Evolutionary conservation across 768 basidiomycete species (phyloP).

Genomic region (Hydnomerulius pinastri): DNA sequence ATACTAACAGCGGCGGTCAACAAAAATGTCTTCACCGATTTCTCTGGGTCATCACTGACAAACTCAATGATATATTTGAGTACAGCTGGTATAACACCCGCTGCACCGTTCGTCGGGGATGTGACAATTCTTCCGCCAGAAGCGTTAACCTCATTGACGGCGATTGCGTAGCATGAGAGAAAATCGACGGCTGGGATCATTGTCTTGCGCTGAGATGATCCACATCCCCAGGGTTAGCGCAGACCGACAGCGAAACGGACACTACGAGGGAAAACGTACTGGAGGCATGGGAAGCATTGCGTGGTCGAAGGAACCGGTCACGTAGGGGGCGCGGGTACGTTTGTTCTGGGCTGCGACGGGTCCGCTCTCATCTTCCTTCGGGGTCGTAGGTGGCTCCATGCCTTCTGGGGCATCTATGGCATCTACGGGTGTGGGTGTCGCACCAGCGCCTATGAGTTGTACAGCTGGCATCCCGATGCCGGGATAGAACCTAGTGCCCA

Average conservation of each 20-base stretch:
- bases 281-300: slow-evolving; percentile 80
- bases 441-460: slow-evolving; percentile 37
- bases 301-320: slow-evolving; percentile 81
- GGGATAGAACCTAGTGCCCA: slow-evolving; percentile 49
- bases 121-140: slow-evolving; percentile 93
- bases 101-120: slow-evolving; percentile 91
- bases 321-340: slow-evolving; percentile 38
- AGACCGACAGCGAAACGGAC: too few species aligned
- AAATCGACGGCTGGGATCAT: slow-evolving; percentile 94
- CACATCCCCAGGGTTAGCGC: too few species aligned
- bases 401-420: slow-evolving; percentile 27
- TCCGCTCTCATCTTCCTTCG: slow-evolving; percentile 5
- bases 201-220: slow-evolving; percentile 81
- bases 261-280: too few species aligned
- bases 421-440: slow-evolving; percentile 14
- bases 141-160: slow-evolving; percentile 95
- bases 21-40: slow-evolving; percentile 85
- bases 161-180: slow-evolving; percentile 90
- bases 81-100: slow-evolving; percentile 91
- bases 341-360: slow-evolving; percentile 1
- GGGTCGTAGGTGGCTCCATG: neutral
- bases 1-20: slow-evolving; percentile 78
- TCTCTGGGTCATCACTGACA: slow-evolving; percentile 87
- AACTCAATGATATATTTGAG: slow-evolving; percentile 92
- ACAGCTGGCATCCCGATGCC: slow-evolving; percentile 41